Conservation (phyloP, 163 green algal genomes). For the Coccomyxa subellipsoidea region DNA sequence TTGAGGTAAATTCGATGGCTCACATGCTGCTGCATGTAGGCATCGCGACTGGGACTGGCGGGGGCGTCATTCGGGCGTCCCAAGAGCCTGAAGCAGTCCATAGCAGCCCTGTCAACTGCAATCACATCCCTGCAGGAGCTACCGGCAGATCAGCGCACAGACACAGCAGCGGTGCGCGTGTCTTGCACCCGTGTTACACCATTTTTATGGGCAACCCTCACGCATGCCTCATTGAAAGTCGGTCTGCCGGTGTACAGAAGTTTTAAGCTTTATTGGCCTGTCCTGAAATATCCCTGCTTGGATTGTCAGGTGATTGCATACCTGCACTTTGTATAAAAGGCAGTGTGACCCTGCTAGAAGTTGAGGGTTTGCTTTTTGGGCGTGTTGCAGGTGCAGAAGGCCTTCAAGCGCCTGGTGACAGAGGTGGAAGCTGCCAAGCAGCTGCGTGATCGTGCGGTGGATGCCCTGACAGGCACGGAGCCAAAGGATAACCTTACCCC, state of each 20-base stretch:
- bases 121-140: not conserved
- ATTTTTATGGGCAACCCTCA: not conserved
- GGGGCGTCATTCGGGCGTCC: not conserved
- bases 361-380: not conserved
- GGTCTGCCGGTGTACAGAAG: too few relatives aligned
- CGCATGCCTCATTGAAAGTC: too few relatives aligned
- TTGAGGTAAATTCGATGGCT: too few relatives aligned
- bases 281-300: too few relatives aligned
- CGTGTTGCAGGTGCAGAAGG: not conserved
- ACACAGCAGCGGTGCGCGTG: not conserved
- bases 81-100: not conserved
- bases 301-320: too few relatives aligned
- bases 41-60: not conserved
- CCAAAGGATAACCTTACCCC: not conserved
- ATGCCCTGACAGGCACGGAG: not conserved
- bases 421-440: slow-evolving; percentile 2
- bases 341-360: too few relatives aligned
- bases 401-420: not conserved
- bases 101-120: not conserved
- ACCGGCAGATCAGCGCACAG: not conserved
- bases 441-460: not conserved
- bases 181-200: too few relatives aligned
- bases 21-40: not conserved
- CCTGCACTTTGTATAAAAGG: too few relatives aligned
- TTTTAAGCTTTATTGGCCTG: too few relatives aligned